Conservation (phyloP, 2,329 filamentous ascomycete species). For the Polytolypa hystricis region DNA sequence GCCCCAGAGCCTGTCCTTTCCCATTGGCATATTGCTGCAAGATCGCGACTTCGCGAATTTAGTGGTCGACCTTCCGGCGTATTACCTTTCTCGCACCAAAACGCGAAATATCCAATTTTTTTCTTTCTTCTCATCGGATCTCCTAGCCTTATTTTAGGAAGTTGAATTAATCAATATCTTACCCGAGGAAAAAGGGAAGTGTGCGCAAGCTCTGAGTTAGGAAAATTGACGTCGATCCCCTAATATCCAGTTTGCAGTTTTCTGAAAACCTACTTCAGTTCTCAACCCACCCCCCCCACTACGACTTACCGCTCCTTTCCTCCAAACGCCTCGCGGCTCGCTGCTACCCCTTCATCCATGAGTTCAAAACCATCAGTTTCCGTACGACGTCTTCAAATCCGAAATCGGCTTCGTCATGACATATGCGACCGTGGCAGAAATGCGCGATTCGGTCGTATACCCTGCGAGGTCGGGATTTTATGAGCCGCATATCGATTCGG, state of each 20-base stretch:
- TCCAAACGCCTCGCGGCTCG: background rate
- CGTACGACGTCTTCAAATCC: background rate
- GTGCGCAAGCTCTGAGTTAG: too few relatives aligned
- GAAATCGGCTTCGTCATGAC: background rate
- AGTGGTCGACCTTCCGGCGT: background rate
- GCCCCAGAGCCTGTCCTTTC: background rate
- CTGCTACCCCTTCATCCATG: constrained; percentile 3
- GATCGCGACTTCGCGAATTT: constrained; percentile 3
- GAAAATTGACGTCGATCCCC: too few relatives aligned
- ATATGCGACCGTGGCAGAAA: constrained; percentile 1
- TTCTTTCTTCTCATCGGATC: background rate
- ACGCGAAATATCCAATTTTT: constrained; percentile 1
- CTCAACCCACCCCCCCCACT: constrained; percentile 2
- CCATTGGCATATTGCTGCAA: constrained; percentile 6
- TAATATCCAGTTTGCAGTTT: background rate
- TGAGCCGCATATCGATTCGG: background rate
- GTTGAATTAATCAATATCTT: background rate
- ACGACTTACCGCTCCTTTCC: constrained; percentile 6
- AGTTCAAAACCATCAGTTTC: constrained; percentile 1
- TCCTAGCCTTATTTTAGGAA: background rate
- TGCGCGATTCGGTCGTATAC: background rate
- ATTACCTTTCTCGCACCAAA: constrained; percentile 1
- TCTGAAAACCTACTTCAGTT: background rate
- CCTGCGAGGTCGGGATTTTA: background rate
- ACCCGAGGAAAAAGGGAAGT: background rate